These are phyloP conservation scores for Aspergillus sp. DNA, from an alignment of 2,329 filamentous ascomycete species.

Conservation along the genomic window DNA sequence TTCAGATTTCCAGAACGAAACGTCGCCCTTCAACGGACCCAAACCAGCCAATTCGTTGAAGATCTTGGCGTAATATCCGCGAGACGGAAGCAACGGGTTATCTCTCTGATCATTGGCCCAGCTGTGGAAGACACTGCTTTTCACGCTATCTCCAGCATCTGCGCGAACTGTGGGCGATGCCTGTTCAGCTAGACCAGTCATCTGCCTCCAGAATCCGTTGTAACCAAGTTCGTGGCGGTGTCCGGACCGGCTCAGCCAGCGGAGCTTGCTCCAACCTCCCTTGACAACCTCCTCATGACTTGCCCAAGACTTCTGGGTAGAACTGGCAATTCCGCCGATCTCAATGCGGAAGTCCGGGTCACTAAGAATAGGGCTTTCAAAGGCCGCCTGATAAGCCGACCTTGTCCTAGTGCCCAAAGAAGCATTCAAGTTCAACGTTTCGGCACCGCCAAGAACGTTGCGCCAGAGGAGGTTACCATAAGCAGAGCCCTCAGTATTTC, in stretches of 20 bases:
- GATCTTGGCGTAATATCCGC: constrained; percentile 73
- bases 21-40: constrained; percentile 77
- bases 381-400: constrained; percentile 80
- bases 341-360: constrained; percentile 76
- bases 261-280: constrained; percentile 68
- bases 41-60: constrained; percentile 79
- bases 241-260: constrained; percentile 60
- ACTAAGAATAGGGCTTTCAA: constrained; percentile 74
- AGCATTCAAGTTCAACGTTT: constrained; percentile 79
- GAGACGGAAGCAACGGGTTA: constrained; percentile 73
- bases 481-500: constrained; percentile 87
- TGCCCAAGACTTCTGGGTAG: constrained; percentile 85
- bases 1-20: constrained; percentile 91
- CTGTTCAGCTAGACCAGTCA: constrained; percentile 67
- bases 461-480: constrained; percentile 81
- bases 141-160: constrained; percentile 86
- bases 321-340: constrained; percentile 72
- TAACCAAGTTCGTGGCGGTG: constrained; percentile 74
- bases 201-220: constrained; percentile 75
- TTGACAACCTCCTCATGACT: constrained; percentile 86
- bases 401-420: constrained; percentile 83
- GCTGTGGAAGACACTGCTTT: constrained; percentile 75
- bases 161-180: constrained; percentile 75
- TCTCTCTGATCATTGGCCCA: constrained; percentile 77
- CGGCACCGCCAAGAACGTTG: constrained; percentile 91